phyloP scores from a whole-genome alignment of 768 basidiomycete genomes.

The Pisolithus sp. region DNA sequence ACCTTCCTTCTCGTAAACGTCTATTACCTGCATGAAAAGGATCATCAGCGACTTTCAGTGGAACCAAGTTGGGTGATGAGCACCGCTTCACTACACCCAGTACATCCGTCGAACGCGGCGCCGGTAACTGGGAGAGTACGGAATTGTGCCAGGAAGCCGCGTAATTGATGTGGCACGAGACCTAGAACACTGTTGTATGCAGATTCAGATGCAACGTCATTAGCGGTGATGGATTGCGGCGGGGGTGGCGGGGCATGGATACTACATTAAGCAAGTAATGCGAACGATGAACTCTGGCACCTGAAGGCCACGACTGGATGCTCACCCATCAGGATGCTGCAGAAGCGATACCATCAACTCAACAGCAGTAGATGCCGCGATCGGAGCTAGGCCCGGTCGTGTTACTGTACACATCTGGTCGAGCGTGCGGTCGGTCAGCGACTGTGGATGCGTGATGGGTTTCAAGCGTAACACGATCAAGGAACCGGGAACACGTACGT shows the following conservation, averaged over 20 bases:
- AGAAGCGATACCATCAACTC: slow-evolving; percentile 85
- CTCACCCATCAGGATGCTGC: slow-evolving; percentile 85
- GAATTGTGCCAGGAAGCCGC: slow-evolving; percentile 87
- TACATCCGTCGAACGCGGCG: slow-evolving; percentile 80
- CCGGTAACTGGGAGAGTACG: slow-evolving; percentile 79
- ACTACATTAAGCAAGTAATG: slow-evolving; percentile 23
- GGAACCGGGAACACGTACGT: slow-evolving; percentile 45
- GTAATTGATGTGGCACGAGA: slow-evolving; percentile 87
- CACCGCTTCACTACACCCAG: slow-evolving; percentile 82
- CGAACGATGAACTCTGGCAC: slow-evolving; percentile 6
- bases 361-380: slow-evolving; percentile 87
- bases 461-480: not conserved
- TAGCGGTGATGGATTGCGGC: slow-evolving; percentile 19
- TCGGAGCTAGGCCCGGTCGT: slow-evolving; percentile 86
- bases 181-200: slow-evolving; percentile 59
- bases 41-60: not conserved
- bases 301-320: not conserved
- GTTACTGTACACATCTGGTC: slow-evolving; percentile 99
- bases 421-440: slow-evolving; percentile 81
- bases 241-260: slow-evolving; percentile 68
- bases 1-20: slow-evolving; percentile 77
- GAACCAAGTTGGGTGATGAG: slow-evolving; percentile 13
- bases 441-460: slow-evolving; percentile 27
- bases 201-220: slow-evolving; percentile 11
- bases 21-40: slow-evolving; percentile 50